A percentile compares a stretch with the other conserved stretches of the same genome.
phyloP scores from a whole-genome alignment of 306 rosid genomes.

The Glycine tomentella region DNA sequence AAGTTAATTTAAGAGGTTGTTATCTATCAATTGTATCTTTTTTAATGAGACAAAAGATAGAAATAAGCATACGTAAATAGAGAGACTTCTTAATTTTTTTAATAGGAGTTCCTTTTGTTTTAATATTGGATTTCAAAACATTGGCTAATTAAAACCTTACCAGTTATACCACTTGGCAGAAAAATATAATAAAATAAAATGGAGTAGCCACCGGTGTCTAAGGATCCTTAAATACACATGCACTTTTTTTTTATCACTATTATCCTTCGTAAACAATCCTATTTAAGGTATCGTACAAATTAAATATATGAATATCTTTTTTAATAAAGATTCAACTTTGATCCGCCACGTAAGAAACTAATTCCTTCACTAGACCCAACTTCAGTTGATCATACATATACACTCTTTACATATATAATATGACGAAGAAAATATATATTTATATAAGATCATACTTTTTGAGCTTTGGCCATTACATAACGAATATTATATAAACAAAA shows the following conservation, averaged over 20 bases:
- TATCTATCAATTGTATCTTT: background rate
- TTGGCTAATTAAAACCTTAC: background rate
- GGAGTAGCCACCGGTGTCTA: background rate
- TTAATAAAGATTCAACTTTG: no score
- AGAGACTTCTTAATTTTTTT: background rate
- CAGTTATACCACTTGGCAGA: background rate
- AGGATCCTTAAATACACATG: background rate
- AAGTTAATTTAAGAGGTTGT: constrained; percentile 1
- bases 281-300: no score
- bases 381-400: no score
- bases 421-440: no score
- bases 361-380: no score
- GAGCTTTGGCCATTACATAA: constrained; percentile 6
- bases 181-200: constrained; percentile 11
- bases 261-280: no score
- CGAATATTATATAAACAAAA: background rate
- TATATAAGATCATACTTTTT: background rate
- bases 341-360: no score
- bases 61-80: background rate
- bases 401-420: no score
- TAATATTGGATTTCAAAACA: background rate
- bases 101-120: background rate
- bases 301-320: no score
- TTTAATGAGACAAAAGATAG: background rate
- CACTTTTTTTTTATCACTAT: no score